Evolutionary conservation across 1,139 yeast species (phyloP), one percentile per base, ranked within the genome.

Genomic region (Nakaseomyces sp.): DNA sequence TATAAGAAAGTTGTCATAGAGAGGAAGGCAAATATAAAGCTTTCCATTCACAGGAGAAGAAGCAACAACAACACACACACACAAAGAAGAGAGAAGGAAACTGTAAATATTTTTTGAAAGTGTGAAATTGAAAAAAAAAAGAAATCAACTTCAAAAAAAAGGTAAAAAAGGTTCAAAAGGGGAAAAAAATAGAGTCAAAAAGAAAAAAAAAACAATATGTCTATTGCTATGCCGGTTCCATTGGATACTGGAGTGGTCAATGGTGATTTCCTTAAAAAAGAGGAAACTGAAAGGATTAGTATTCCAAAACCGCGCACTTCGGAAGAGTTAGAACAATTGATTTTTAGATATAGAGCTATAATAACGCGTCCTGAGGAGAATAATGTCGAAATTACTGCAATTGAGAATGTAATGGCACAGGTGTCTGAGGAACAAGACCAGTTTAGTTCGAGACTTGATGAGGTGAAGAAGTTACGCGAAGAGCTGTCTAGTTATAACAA

Each of bases 401-500:
- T 69, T 28, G 71, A 67, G 46, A 59, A 56, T 19, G 56, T 60
- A 2, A 50, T 69, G n/a, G 49, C 51, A 16, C 45, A 56, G 35
- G 54, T 68, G 5, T 65, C 70, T 12, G 43, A 55, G 18, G 65
- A 65, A 30, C 70, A 68, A 47, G 68, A 68, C 43, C 54, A 49
- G 18, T 75, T 63, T 50, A 58, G 54, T 37, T 54, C 56, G 36
- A 65, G 67, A 18, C 51, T 57, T 5, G 56, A 52, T 5, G 48
- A 51, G 40, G 50, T 73, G 24, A 60, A 65, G 47, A 33, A 43
- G 4, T 45, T 45, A 5, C 65, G 50, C 36, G 45, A 44, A 19
- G 46, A 52, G 40, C 51, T 52, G 19, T 40, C 46, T 4, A 22
- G 39, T n/a, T 60, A 65, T 40, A 86, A 87, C 60, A 53, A 69